Evolutionary conservation across 352 stramenopile species (phyloP).

Genomic region (Phytophthora pistaciae): DNA sequence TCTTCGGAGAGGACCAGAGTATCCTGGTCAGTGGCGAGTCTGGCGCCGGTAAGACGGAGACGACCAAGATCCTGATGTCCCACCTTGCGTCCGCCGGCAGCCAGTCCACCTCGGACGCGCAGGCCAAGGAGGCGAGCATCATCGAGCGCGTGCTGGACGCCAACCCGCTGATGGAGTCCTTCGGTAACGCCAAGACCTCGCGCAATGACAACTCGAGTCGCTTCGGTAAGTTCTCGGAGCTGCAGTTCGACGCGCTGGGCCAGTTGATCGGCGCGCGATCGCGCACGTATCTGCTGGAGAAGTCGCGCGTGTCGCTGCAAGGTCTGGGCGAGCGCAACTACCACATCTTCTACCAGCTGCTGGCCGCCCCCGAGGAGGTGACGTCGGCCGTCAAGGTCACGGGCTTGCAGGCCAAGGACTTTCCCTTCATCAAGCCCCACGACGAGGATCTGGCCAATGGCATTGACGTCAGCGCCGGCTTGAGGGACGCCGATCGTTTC

Average conservation of each 20-base stretch:
- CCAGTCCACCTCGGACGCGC: constrained; percentile 36
- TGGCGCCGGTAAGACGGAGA: constrained; percentile 96
- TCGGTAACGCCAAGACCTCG: constrained; percentile 97
- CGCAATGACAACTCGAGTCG: constrained; percentile 96
- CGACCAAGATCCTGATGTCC: constrained; percentile 97
- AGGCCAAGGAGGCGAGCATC: constrained; percentile 70
- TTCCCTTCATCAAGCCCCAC: constrained; percentile 77
- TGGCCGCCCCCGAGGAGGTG: constrained; percentile 63
- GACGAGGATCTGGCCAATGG: constrained; percentile 39
- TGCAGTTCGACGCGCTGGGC: constrained; percentile 93
- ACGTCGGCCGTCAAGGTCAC: constrained; percentile 74
- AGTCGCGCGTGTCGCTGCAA: constrained; percentile 92
- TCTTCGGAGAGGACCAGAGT: constrained; percentile 84
- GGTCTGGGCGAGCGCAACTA: constrained; percentile 97
- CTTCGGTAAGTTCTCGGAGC: constrained; percentile 97
- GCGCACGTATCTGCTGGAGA: constrained; percentile 90
- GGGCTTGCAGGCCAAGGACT: constrained; percentile 80
- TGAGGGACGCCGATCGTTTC: constrained; percentile 82
- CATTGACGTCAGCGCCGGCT: constrained; percentile 58
- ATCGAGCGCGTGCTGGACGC: constrained; percentile 85
- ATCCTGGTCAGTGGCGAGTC: constrained; percentile 90
- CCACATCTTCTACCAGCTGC: constrained; percentile 99
- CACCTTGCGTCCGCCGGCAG: constrained; percentile 86
- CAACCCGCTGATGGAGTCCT: constrained; percentile 93
- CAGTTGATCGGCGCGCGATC: constrained; percentile 85